phyloP scores from a whole-genome alignment of 73 alveolate species.

The Diophrys sp. region DNA sequence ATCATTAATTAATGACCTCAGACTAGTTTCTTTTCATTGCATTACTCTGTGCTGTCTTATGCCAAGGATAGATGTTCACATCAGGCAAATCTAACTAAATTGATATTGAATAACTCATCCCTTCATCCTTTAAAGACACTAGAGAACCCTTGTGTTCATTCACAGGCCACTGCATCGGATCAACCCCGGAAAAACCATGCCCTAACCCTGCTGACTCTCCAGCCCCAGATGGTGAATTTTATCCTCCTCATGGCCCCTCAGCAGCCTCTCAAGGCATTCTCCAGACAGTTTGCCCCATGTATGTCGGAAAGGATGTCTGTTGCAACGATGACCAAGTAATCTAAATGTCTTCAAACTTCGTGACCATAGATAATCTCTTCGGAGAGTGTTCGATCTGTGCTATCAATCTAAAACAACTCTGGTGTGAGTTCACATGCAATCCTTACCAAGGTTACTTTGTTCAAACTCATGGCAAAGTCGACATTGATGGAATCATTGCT shows the following conservation, averaged over 20 bases:
- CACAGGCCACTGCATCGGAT: constrained; percentile 2
- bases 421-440: constrained; percentile 59
- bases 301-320: constrained; percentile 23
- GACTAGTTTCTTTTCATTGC: too few species aligned
- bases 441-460: constrained; percentile 32
- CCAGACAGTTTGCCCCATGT: constrained; percentile 2
- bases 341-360: constrained; percentile 39
- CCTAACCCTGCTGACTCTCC: constrained; percentile 4
- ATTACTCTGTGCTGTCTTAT: too few species aligned
- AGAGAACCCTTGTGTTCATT: constrained; percentile 5
- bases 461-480: constrained; percentile 20
- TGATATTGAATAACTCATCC: too few species aligned
- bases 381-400: constrained; percentile 53
- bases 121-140: neutral
- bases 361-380: constrained; percentile 36
- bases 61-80: too few species aligned
- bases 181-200: constrained; percentile 4
- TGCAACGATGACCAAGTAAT: constrained; percentile 59
- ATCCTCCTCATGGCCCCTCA: constrained; percentile 2
- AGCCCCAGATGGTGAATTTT: constrained; percentile 6
- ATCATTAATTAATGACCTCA: too few species aligned
- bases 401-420: constrained; percentile 34
- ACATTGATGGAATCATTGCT: constrained; percentile 18
- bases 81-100: too few species aligned
- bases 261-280: neutral